Evolutionary conservation across 176 grass and related monocot species (phyloP), one percentile per base, ranked within the genome.

Genomic region (Carex kokanica): DNA sequence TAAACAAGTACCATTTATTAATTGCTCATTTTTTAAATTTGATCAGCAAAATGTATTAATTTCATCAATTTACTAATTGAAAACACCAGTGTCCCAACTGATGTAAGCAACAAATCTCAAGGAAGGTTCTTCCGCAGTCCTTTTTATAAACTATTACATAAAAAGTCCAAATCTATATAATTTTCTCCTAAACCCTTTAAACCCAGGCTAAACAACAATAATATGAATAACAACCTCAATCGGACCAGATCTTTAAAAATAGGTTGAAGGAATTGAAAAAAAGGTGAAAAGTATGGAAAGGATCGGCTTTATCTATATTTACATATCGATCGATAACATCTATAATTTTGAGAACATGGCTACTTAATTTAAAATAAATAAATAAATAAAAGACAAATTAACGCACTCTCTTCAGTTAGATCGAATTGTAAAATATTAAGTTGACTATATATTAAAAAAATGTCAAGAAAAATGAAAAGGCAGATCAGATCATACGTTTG

Each of bases 401-500:
- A 74, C 74, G 25, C 8, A 15, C 57, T 24, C 43, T 32, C 32
- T 27, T 12, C 20, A 78, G 10, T 45, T 27, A 49, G 23, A 57
- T 56, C 21, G 18, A 57, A 56, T 29, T 56, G 51, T 23, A 68
- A 49, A 82, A 4, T 52, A 53, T 29, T 34, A 13, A 60, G 12
- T 8, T 36, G 47, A 17, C 60, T 54, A 2, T 49, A 23, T 15
- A 13, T 27, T 2, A 84, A 74, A 18, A 83, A 51, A 27, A 24
- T 49, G 45, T 49, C 10, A 27, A 16, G 63, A 74, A 31, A 31
- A 31, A 74, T 3, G 17, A 27, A 45, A 56, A 54, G 47, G 23
- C 2, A 87, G 69, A 80, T 10, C 64, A 61, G 49, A 60, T 54
- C 65, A 16, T 93, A 99, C 96, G 82, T 78, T 99, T 95, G 84